Base-by-base conservation (phyloP, 2,329 filamentous ascomycete genomes). In the Diaporthe sp. region DNA sequence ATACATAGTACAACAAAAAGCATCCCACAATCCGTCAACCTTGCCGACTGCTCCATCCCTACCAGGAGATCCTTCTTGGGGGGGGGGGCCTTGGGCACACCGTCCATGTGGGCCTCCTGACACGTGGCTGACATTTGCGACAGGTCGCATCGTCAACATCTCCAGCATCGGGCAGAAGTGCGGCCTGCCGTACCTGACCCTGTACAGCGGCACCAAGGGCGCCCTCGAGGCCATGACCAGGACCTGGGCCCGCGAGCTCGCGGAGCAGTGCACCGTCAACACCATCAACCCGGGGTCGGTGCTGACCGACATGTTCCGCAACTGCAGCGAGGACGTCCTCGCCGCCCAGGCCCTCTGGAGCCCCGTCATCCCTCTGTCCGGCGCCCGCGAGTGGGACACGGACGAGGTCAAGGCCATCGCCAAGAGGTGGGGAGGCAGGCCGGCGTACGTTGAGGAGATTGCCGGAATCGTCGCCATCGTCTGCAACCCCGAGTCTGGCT, bases 221-320 rank as follows among this genome's bases (percentile, higher is more conserved):
- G 90, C 90, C 0, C 81, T 92, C 12, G 91, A 92, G 80, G 87
- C 89, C 51, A 90, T 92, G 88, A 92, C 90, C n/a, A 85, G 90
- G 28, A 88, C 88, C 0, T 92, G 90, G 90, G 85, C 88, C 7
- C 85, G 90, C 28, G 90, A 92, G 82, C 83, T 92, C 8, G 88
- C 90, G 19, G 89, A 91, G 78, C 83, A 87, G 31, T 87, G 85
- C 37, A 91, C 89, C 12, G 90, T 91, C 76, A 92, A 92, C 81
- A 87, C 89, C 3, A 86, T 92, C 80, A 92, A 92, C 78, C 90
- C 90, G 0, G 90, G 90, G 3, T 89, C 90, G 0, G 90, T 91
- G 73, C 81, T 82, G 80, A 82, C 80, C 19, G 79, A 80, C 76
- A 82, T 84, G 82, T 89, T 90, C 77, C 83, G 90, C 70, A 85